Evolutionary conservation across 768 basidiomycete species (phyloP), one percentile per base, ranked within the genome.

Genomic region (Cytidiella melzeri): DNA sequence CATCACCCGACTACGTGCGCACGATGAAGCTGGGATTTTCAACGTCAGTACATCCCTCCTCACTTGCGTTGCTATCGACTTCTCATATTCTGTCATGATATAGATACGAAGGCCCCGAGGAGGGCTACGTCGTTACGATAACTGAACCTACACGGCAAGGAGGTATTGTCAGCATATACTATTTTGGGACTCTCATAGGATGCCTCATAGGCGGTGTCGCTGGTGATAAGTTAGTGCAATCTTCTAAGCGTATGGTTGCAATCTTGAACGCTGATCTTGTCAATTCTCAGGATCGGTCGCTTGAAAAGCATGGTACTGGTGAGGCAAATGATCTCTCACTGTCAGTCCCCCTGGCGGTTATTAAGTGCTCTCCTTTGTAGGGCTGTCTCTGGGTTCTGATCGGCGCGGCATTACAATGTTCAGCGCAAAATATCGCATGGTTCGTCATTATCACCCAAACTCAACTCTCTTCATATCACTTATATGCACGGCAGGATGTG

Each of bases 141-240:
- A 73, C 72, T 12, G 53, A 70, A 45, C 70, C 72, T 1, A 73
- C 72, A 4, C 58, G 64, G 25, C 71, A 73, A 53, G 72, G 72
- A 13, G 72, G 72, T 5, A 73, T 73, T 42, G 72, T 73, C 53
- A 71, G 70, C 55, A 71, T 73, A 26, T 73, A 74, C 55, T 74
- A 74, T 50, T 59, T 74, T 19, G 72, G 72, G 7, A 72, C 71
- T 5, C 59, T 74, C 0, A 21, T 73, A 12, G 72, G 72, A 27
- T 69, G 66, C 44, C 58, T 73, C 27, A 65, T 72, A 54, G 72
- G 67, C 11, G 72, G 72, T 15, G 57, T 69, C 11, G 61, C 70
- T 25, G 71, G 71, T 12, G 72, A 73, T 52, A 42, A 57, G 62
- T 59, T 40, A 11, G 55, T 47, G 5, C 3, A n/a, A 5, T 9